Evolutionary conservation across 495 filamentous ascomycete genomes (phyloP), one percentile per base, ranked within the genome.

Genomic region (Hyaloscypha hepaticicola): DNA sequence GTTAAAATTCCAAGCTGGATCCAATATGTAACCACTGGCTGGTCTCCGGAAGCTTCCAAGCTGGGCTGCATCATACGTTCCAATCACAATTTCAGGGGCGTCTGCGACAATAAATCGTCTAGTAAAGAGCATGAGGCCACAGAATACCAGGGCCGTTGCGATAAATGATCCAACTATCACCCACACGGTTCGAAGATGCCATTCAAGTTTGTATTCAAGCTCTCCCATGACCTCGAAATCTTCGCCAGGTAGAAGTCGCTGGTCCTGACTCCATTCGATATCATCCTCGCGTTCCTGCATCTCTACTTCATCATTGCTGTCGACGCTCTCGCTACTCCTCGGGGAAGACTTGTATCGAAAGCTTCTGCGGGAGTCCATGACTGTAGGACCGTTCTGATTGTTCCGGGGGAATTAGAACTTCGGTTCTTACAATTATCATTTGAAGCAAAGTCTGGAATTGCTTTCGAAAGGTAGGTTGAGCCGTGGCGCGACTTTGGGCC

Each of bases 1-100:
- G 4, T 58, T 60, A 62, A 78, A 79, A 52, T 83, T 73, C 82
- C 82, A 85, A 3, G 52, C 11, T 19, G 76, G 72, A 66, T 80
- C 74, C 9, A 83, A 69, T 29, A 80, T 66, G 56, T 83, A 83
- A 66, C 80, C 79, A 19, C 67, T 63, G 14, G 72, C 59, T 24
- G 71, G 68, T 51, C 74, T 68, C 50, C 72, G 70, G 41, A 77
- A 75, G 16, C 45, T 31, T 22, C 51, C 55, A 21, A 56, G 19
- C 0, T 34, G 49, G 19, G 45, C 2, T 21, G 52, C 31, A 25
- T 53, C 59, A 45, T 45, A 14, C 4, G 9, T 45, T 11, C 19
- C 12, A 11, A 45, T 45, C 26, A 59, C n/a, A 3, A 21, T 19
- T 26, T 60, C 66, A 33, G 60, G 16, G 12, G 21, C 24, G 19